Evolutionary conservation across 345 rosid species (phyloP), one percentile per base, ranked within the genome.

Genomic region (Sonneratia caseolaris): DNA sequence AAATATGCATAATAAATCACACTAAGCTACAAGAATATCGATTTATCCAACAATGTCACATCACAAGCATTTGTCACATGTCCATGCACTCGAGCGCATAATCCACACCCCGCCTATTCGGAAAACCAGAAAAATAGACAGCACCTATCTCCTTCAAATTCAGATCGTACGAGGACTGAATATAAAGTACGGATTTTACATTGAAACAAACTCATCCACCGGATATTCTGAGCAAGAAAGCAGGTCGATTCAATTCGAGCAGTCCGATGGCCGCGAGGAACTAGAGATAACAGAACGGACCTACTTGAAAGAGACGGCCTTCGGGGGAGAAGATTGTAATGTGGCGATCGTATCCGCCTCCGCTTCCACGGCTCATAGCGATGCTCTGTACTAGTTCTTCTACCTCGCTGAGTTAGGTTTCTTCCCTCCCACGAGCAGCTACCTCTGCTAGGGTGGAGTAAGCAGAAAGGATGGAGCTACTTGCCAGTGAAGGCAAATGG

Each of bases 271-370:
- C 3, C 16, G 47, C 19, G 13, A 59, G 59, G 18, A 45, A 64
- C 1, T 48, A 35, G 19, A 15, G 42, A 19, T 7, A 8, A 4
- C 56, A 43, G 47, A 36, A 68, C 73, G 37, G 51, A 85, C 91
- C 91, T 37, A 87, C 91, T 87, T 85, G 91, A 70, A 87, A 87
- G 77, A 85, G 91, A 18, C 89, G 89, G 61, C 91, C 91, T 70
- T 87, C 91, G 37, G 89, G 91, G 7, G 89, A 87, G 78, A 87
- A 87, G 59, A 87, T 85, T 38, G 91, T 87, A 73, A 87, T 87
- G 73, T 87, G 91, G 2, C 89, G 86, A 85, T 87, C 89, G 76
- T 85, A 84, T 5, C 91, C 91, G 0, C 86, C 91, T 68, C 91
- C 89, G n/a, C 89, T 87, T 74, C 87, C 89, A 76, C 91, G 81